phyloP scores from a whole-genome alignment of 192 early-diverging fungal species.

The Entomortierella lignicola region DNA sequence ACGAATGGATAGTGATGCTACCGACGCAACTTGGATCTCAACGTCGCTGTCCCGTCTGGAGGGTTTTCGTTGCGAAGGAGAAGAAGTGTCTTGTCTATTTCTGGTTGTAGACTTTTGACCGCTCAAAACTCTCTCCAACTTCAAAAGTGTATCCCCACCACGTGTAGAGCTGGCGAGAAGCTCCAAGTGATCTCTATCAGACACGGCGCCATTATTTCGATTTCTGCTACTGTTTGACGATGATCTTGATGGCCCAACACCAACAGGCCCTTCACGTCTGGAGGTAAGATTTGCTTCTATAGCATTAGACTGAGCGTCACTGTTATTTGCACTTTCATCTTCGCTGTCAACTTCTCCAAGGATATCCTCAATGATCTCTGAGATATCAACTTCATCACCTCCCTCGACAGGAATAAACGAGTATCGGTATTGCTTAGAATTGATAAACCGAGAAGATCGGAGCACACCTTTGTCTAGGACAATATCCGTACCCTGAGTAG shows the following conservation, averaged over 20 bases:
- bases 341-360: constrained; percentile 38
- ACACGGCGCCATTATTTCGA: background rate
- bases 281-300: background rate
- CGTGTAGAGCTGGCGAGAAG: constrained; percentile 14
- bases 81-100: background rate
- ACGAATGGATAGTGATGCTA: constrained; percentile 24
- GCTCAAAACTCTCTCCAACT: constrained; percentile 17
- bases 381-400: constrained; percentile 57
- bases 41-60: constrained; percentile 46
- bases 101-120: background rate
- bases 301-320: background rate
- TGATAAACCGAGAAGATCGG: constrained; percentile 52
- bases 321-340: background rate
- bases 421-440: constrained; percentile 57
- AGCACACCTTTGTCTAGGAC: constrained; percentile 51
- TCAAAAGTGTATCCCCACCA: constrained; percentile 29
- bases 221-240: constrained; percentile 16
- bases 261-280: background rate
- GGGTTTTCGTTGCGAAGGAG: background rate
- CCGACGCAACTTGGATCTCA: constrained; percentile 43
- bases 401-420: constrained; percentile 56
- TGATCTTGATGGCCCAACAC: background rate
- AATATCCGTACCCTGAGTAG: constrained; percentile 51
- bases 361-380: constrained; percentile 59
- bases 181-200: constrained; percentile 25